Conservation (phyloP, 208 protist genomes). For the Leishmania aethiopica region DNA sequence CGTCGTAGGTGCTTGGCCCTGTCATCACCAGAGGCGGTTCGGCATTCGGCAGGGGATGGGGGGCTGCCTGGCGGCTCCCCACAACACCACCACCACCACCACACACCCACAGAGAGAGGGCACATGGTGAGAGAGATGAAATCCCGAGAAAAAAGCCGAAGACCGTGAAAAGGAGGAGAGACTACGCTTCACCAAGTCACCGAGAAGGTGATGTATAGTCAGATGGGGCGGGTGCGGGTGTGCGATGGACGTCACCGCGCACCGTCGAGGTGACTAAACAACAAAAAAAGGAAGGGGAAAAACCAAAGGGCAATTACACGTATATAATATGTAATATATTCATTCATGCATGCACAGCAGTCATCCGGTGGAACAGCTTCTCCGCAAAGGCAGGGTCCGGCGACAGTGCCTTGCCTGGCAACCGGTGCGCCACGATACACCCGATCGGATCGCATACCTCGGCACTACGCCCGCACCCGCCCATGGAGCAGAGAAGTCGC, state of each 20-base stretch:
- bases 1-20: neutral
- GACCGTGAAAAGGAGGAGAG: too few species aligned
- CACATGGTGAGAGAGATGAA: neutral
- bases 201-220: too few species aligned
- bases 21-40: neutral
- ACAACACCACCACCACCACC: neutral
- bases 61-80: neutral
- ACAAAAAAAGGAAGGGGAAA: too few species aligned
- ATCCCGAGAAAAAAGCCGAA: too few species aligned
- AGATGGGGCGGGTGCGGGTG: too few species aligned
- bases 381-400: neutral
- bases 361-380: constrained; percentile 1
- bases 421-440: constrained; percentile 25
- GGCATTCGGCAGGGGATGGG: neutral
- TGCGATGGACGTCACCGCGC: too few species aligned
- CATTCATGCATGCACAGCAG: constrained; percentile 8
- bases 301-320: neutral
- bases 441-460: constrained; percentile 41
- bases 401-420: constrained; percentile 26
- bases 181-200: too few species aligned
- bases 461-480: constrained; percentile 23
- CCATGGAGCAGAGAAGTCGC: constrained; percentile 25
- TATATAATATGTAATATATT: constrained; percentile 8
- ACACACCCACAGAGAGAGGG: neutral
- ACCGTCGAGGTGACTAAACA: too few species aligned